Percentiles rank a stretch among this genome's conserved stretches.
These are phyloP conservation scores for Mucor piriformis DNA, from an alignment of 371 early-diverging fungal species.

Conservation along the genomic window DNA sequence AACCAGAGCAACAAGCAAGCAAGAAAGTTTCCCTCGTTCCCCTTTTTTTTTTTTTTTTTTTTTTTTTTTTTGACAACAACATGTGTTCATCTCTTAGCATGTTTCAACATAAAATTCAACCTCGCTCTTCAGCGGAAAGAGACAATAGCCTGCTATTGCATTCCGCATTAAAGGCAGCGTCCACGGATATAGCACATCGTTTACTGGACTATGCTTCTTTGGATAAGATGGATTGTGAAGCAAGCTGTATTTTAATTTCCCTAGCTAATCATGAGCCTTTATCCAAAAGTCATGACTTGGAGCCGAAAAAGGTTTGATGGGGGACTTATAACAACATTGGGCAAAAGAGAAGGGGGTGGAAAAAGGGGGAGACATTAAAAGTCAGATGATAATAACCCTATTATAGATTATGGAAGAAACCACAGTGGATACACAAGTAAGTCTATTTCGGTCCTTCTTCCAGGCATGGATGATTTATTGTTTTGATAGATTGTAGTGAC, in stretches of 20 bases:
- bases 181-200: slow-evolving; percentile 24
- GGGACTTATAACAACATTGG: not conserved
- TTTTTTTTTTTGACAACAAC: slow-evolving; percentile 9
- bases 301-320: slow-evolving; percentile 4
- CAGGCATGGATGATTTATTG: not conserved
- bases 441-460: too few species aligned
- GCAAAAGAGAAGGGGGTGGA: slow-evolving; percentile 6
- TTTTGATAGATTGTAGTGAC: not conserved
- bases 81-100: not conserved
- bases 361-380: slow-evolving; percentile 9
- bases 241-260: slow-evolving; percentile 48
- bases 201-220: slow-evolving; percentile 32
- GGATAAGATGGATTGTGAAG: slow-evolving; percentile 48
- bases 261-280: slow-evolving; percentile 40
- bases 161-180: slow-evolving; percentile 23
- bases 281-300: not conserved
- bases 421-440: not conserved
- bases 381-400: slow-evolving; percentile 16
- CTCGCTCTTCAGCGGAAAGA: slow-evolving; percentile 48
- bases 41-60: not conserved
- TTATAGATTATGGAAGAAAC: not conserved
- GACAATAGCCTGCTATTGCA: slow-evolving; percentile 29
- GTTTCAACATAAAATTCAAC: slow-evolving; percentile 27
- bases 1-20: not conserved
- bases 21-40: not conserved